Evolutionary conservation across 78 protist species (phyloP).

Genomic region (Capsaspora owczarzaki): DNA sequence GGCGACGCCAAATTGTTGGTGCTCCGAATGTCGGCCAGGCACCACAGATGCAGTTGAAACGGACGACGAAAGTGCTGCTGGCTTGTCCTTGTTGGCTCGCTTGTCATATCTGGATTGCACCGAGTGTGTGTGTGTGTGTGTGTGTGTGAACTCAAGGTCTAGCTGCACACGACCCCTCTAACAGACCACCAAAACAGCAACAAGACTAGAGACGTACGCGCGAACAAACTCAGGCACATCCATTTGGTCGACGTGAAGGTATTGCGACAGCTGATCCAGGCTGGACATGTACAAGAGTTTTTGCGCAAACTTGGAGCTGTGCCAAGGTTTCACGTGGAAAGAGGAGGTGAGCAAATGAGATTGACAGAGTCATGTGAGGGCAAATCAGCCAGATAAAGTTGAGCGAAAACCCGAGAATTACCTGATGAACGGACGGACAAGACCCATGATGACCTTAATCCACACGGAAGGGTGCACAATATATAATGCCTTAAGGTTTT

Average conservation of each 20-base stretch:
- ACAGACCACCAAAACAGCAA: neutral
- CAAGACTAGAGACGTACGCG: neutral
- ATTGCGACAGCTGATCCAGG: slow-evolving; percentile 19
- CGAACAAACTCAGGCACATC: slow-evolving; percentile 21
- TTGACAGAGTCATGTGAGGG: neutral
- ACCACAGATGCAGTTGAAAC: no score
- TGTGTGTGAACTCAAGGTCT: neutral
- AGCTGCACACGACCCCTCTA: neutral
- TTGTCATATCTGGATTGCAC: no score
- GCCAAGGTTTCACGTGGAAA: slow-evolving; percentile 10
- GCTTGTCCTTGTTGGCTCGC: no score
- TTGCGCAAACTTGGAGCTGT: neutral
- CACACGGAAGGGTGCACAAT: slow-evolving; percentile 54
- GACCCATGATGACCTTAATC: slow-evolving; percentile 29
- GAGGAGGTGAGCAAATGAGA: neutral
- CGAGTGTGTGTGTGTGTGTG: neutral
- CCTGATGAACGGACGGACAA: slow-evolving; percentile 44
- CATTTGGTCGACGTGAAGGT: slow-evolving; percentile 33
- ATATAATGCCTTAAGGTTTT: slow-evolving; percentile 58
- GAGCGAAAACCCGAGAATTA: neutral
- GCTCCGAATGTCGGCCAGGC: no score
- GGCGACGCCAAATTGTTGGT: neutral
- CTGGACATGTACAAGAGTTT: slow-evolving; percentile 20
- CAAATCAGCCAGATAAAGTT: neutral
- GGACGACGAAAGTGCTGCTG: no score